phyloP scores from a whole-genome alignment of 169 alveolate genomes.

The Cryptosporidium xiaoi region DNA sequence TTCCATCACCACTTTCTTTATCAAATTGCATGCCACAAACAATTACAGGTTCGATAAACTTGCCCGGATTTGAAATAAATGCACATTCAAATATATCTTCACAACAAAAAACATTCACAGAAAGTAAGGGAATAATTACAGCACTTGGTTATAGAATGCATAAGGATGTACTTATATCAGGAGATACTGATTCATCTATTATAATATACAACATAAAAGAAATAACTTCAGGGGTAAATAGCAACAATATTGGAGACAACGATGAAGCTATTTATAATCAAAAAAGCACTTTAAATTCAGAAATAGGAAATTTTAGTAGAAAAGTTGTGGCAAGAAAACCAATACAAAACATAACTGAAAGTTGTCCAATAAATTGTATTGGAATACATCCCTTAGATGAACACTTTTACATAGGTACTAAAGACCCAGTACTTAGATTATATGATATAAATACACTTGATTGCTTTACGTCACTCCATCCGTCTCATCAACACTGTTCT shows the following conservation, averaged over 20 bases:
- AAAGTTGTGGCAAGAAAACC: constrained; percentile 23
- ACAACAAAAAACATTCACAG: constrained; percentile 67
- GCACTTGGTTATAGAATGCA: constrained; percentile 35
- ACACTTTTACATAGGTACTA: constrained; percentile 50
- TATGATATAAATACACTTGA: constrained; percentile 55
- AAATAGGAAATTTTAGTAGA: not conserved
- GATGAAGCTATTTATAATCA: not conserved
- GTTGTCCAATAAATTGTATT: constrained; percentile 62
- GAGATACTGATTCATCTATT: constrained; percentile 49
- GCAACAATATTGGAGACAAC: constrained; percentile 13
- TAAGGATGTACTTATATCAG: constrained; percentile 54
- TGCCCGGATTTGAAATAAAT: constrained; percentile 8
- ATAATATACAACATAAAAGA: constrained; percentile 68
- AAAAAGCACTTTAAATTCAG: not conserved
- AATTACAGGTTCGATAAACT: constrained; percentile 2
- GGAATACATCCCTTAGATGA: constrained; percentile 64
- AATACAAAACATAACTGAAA: constrained; percentile 36
- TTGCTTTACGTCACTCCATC: constrained; percentile 54
- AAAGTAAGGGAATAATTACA: constrained; percentile 67
- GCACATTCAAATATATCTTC: constrained; percentile 44
- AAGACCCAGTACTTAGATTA: constrained; percentile 51
- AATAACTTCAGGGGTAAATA: constrained; percentile 5
- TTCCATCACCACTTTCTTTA: constrained; percentile 40
- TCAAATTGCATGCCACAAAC: not conserved
- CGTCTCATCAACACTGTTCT: constrained; percentile 52